Conservation (phyloP, 345 rosid species). For the Camelina hispida region DNA sequence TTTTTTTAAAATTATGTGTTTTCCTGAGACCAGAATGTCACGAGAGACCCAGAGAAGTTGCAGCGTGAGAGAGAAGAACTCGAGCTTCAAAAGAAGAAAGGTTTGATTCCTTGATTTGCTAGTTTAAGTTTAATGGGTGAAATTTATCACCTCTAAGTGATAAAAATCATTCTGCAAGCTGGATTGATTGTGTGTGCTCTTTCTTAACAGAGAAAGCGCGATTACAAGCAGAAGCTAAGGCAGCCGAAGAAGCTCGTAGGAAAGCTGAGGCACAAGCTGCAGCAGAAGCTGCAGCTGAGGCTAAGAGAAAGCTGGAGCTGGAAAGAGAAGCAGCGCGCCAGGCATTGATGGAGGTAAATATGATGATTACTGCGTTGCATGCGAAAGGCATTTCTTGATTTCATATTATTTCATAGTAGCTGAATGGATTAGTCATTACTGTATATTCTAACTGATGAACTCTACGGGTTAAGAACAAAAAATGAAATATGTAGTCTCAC, state of each 20-base stretch:
- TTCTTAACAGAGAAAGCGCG: constrained; percentile 69
- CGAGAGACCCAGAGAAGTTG: constrained; percentile 73
- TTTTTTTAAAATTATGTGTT: not conserved
- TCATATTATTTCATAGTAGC: not conserved
- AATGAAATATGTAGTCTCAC: not conserved
- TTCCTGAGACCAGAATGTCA: constrained; percentile 60
- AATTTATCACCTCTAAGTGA: not conserved
- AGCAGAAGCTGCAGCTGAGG: constrained; percentile 59
- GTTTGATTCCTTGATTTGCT: constrained; percentile 44
- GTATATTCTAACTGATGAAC: not conserved
- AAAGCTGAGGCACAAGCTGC: constrained; percentile 80
- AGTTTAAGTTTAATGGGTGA: not conserved
- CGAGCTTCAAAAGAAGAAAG: constrained; percentile 76
- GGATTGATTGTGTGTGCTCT: not conserved
- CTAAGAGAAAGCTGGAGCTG: constrained; percentile 69
- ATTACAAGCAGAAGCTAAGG: constrained; percentile 83
- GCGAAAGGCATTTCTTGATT: not conserved
- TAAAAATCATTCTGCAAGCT: constrained; percentile 8
- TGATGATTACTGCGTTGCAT: not conserved
- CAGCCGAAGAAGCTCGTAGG: constrained; percentile 79
- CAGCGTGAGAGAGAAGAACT: constrained; percentile 76
- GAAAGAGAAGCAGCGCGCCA: constrained; percentile 95
- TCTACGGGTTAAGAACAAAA: not conserved
- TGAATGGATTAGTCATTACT: not conserved
- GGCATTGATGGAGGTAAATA: constrained; percentile 71